phyloP scores from a whole-genome alignment of 2,329 filamentous ascomycete species.

The Ampelomyces quisqualis region DNA sequence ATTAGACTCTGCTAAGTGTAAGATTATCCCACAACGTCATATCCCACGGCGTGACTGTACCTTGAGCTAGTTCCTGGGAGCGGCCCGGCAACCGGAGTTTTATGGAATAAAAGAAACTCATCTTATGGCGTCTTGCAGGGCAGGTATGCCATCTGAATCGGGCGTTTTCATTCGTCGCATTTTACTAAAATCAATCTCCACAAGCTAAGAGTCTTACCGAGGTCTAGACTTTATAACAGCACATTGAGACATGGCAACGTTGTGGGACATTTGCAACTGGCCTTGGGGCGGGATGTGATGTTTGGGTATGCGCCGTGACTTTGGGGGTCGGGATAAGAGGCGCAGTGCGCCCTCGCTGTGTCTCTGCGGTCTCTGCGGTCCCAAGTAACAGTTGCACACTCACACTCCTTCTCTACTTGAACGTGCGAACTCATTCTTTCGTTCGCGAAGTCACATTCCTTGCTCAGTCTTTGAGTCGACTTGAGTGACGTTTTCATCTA shows the following conservation, averaged over 20 bases:
- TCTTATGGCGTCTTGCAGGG: not conserved
- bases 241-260: constrained; percentile 1
- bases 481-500: not conserved
- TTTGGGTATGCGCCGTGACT: not conserved
- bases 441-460: constrained; percentile 3
- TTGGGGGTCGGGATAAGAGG: constrained; percentile 5
- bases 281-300: not conserved
- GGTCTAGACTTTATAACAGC: constrained; percentile 1
- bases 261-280: not conserved
- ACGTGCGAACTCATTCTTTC: constrained; percentile 1
- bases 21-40: constrained; percentile 2
- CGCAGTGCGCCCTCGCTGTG: constrained; percentile 1
- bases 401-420: not conserved
- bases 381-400: not conserved
- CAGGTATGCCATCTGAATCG: not conserved
- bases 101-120: not conserved
- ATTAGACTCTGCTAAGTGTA: constrained; percentile 1
- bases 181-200: constrained; percentile 6
- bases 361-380: not conserved
- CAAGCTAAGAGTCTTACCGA: constrained; percentile 1
- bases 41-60: constrained; percentile 2
- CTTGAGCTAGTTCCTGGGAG: constrained; percentile 1
- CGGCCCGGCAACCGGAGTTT: constrained; percentile 4
- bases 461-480: not conserved
- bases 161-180: constrained; percentile 1